phyloP scores from a whole-genome alignment of 2,329 filamentous ascomycete species.

The Sphaerulina vaccinii region DNA sequence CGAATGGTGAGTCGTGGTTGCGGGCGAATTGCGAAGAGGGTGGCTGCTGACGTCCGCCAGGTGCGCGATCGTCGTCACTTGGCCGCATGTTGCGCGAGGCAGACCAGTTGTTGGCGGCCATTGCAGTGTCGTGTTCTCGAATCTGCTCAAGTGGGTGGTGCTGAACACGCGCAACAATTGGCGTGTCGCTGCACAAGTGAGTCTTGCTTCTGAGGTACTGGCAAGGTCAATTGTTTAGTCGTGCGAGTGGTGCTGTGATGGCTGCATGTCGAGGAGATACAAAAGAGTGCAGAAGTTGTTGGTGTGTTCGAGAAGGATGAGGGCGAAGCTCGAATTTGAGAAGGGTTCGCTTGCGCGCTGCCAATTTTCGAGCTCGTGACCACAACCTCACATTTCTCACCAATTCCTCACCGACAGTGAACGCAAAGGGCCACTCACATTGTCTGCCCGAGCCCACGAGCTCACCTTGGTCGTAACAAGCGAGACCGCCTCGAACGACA shows the following conservation, averaged over 20 bases:
- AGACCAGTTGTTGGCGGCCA: slow-evolving; percentile 3
- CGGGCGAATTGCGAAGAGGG: neutral
- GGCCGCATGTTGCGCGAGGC: neutral
- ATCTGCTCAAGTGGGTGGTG: neutral
- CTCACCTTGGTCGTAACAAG: no score
- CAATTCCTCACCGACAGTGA: no score
- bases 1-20: neutral
- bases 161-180: neutral
- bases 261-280: neutral
- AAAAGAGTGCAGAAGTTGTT: neutral
- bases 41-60: neutral
- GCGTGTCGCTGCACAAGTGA: neutral
- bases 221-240: neutral
- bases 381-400: no score
- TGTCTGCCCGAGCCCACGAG: no score
- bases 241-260: neutral
- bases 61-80: neutral
- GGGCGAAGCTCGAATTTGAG: neutral
- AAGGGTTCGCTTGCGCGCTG: no score
- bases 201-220: neutral
- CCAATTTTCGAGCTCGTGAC: no score
- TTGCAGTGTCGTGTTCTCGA: neutral
- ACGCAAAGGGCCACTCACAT: no score
- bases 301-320: neutral
- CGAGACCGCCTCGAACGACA: no score